Percentiles rank a stretch among this genome's conserved stretches.
Evolutionary conservation across 176 grass and related monocot genomes (phyloP).

Genomic region (Microstegium vimineum): DNA sequence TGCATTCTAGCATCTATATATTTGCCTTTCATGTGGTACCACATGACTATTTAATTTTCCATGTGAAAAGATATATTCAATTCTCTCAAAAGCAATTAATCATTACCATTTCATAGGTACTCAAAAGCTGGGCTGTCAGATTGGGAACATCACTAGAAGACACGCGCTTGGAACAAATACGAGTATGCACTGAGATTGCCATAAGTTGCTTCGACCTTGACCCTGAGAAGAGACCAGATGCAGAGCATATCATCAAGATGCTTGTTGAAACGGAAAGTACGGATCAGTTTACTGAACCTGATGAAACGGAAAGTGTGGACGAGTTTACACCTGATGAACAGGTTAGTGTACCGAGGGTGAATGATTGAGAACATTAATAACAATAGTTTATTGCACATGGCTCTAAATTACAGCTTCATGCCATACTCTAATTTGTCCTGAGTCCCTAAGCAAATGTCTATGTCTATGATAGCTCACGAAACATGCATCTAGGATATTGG

Average conservation of each 20-base stretch:
- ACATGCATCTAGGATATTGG: too few species aligned
- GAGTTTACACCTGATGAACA: too few species aligned
- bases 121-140: background rate
- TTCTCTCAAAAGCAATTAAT: background rate
- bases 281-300: background rate
- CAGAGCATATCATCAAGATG: background rate
- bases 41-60: background rate
- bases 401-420: too few species aligned
- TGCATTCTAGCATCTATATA: too few species aligned
- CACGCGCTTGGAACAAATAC: background rate
- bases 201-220: background rate
- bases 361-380: too few species aligned
- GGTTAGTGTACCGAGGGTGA: too few species aligned
- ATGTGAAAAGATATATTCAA: background rate
- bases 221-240: background rate
- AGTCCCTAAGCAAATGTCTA: too few species aligned
- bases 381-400: too few species aligned
- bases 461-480: too few species aligned
- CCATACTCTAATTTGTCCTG: too few species aligned
- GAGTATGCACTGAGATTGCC: background rate
- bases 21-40: too few species aligned
- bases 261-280: background rate
- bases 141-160: background rate
- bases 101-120: background rate
- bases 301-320: too few species aligned